Conservation (phyloP, 768 basidiomycete species). For the Cyclocybe aegerita region DNA sequence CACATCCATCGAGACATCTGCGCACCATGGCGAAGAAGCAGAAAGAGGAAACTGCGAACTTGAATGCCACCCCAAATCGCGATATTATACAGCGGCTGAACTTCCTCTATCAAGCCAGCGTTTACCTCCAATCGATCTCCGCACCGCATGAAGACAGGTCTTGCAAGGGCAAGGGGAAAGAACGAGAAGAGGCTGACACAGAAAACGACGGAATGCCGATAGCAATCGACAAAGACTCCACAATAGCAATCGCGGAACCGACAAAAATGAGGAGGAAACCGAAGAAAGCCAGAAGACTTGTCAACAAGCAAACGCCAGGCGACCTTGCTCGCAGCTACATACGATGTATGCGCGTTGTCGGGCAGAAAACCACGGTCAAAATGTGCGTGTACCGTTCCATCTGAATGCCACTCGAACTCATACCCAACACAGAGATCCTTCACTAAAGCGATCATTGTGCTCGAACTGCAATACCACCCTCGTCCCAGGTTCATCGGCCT, state of each 20-base stretch:
- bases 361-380: slow-evolving; percentile 73
- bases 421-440: slow-evolving; percentile 59
- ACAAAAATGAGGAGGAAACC: slow-evolving; percentile 8
- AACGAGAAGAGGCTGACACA: background rate
- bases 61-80: slow-evolving; percentile 58
- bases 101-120: slow-evolving; percentile 82
- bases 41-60: slow-evolving; percentile 56
- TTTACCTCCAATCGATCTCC: slow-evolving; percentile 49
- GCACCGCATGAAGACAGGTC: background rate
- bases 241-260: no score
- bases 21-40: slow-evolving; percentile 66
- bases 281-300: slow-evolving; percentile 23
- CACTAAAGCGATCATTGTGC: slow-evolving; percentile 81
- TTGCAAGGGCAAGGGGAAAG: slow-evolving; percentile 5
- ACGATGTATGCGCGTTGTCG: slow-evolving; percentile 65
- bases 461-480: slow-evolving; percentile 63
- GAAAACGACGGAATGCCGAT: no score
- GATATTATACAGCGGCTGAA: slow-evolving; percentile 84
- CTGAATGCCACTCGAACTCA: background rate
- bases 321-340: slow-evolving; percentile 70
- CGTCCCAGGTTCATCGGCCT: slow-evolving; percentile 65
- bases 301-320: slow-evolving; percentile 24
- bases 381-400: slow-evolving; percentile 48
- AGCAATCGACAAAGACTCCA: no score
- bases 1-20: no score